These are phyloP conservation scores for Citrus sinensis DNA, from an alignment of 345 rosid genomes.

Conservation along the genomic window DNA sequence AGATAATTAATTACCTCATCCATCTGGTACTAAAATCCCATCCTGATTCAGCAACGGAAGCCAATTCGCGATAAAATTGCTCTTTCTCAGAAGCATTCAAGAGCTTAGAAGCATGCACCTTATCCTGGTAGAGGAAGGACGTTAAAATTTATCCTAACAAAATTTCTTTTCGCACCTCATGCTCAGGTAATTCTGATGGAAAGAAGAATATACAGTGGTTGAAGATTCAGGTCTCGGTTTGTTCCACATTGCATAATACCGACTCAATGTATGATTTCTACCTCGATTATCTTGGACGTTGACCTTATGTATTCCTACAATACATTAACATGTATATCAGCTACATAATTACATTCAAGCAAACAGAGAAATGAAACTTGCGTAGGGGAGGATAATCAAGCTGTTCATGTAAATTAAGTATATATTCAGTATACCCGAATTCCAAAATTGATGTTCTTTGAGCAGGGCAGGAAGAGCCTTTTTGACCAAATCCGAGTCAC, in stretches of 20 bases:
- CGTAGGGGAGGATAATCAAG: background rate
- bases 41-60: conserved; percentile 92
- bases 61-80: conserved; percentile 62
- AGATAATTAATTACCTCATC: conserved; percentile 62
- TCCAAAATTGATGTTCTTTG: conserved; percentile 80
- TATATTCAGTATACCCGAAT: conserved; percentile 40
- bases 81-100: conserved; percentile 46
- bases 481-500: conserved; percentile 49
- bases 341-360: conserved; percentile 7
- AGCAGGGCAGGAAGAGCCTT: conserved; percentile 65
- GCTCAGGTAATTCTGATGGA: conserved; percentile 1
- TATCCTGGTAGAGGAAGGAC: conserved; percentile 47
- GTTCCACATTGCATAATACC: conserved; percentile 94
- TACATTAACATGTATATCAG: background rate
- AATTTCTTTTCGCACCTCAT: background rate
- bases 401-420: background rate
- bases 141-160: background rate
- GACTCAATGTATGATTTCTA: conserved; percentile 48
- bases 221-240: conserved; percentile 81
- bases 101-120: conserved; percentile 54
- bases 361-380: background rate
- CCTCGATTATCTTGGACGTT: conserved; percentile 49
- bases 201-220: conserved; percentile 45
- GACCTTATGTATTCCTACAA: conserved; percentile 61
- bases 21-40: conserved; percentile 93